Base-by-base conservation (phyloP, 805 yeast species). In the Saccharomycopsis oosterbeekiorum region DNA sequence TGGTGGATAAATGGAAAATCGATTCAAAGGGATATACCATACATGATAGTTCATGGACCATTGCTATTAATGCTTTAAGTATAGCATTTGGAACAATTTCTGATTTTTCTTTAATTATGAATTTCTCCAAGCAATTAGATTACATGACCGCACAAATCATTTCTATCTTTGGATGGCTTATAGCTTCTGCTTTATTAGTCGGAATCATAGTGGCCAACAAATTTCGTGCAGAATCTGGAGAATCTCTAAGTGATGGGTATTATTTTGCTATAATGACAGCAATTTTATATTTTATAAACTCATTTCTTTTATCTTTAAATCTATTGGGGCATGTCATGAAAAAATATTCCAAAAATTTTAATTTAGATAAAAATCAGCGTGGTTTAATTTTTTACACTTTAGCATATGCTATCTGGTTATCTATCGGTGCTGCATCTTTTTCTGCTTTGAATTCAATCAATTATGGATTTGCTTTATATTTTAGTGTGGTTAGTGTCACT, bases 201-300 rank as follows among this genome's bases (percentile, higher is more conserved):
- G 75, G 75, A 0, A 84, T 80, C 1, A 70, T 86, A 1, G 71
- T 73, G 57, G 61, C 68, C 51, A 68, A 67, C 0, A 64, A 71
- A n/a, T 47, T 47, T 15, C 34, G 53, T 4, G 9, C n/a, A 10
- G 65, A 70, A 1, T 57, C 67, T 60, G 62, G 66, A 1, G 68
- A 69, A 55, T 57, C 53, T 17, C 72, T 76, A 14, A 75, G 89
- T 0, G 85, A 82, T 65, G 96, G 96, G 1, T 90, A 81, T 69
- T 90, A 92, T 91, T 86, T 79, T 70, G 96, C 90, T 0, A 81
- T 82, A 0, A 73, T 86, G 63, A 88, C 96, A 0, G 78, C 83
- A 3, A 73, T 78, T 1, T 72, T 88, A 29, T 89, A 91, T 70
- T 79, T 82, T 62, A 55, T 74, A 5, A 86, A 92, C 65, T 77